Conservation (phyloP, 768 basidiomycete genomes). For the Lactarius vividus region DNA sequence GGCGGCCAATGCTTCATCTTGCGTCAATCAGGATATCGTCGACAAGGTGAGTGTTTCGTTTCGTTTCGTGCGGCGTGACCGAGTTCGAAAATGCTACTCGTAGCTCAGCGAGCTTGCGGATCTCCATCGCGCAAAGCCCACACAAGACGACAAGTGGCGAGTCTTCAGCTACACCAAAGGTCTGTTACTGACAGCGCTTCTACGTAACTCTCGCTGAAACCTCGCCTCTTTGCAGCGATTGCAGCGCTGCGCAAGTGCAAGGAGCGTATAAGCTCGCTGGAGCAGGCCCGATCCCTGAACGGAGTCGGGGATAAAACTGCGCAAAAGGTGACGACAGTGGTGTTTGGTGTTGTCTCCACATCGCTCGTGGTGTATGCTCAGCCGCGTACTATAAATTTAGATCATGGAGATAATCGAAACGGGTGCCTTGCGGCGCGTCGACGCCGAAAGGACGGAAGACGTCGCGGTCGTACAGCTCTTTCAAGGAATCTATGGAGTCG, state of each 20-base stretch:
- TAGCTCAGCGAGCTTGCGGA: slow-evolving; percentile 67
- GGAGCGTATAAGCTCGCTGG: slow-evolving; percentile 53
- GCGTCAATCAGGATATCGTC: slow-evolving; percentile 69
- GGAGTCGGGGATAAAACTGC: slow-evolving; percentile 78
- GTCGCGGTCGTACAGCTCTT: slow-evolving; percentile 56
- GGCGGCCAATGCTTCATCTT: slow-evolving; percentile 32
- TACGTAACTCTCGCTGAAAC: neutral
- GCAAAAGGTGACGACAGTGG: slow-evolving; percentile 48
- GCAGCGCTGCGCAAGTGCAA: slow-evolving; percentile 54
- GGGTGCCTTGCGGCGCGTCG: slow-evolving; percentile 65
- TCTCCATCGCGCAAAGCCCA: slow-evolving; percentile 59
- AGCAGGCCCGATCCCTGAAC: slow-evolving; percentile 56
- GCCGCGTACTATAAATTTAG: slow-evolving; percentile 36
- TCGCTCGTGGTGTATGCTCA: neutral
- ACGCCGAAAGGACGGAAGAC: slow-evolving; percentile 64
- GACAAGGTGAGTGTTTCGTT: slow-evolving; percentile 52
- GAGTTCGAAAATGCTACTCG: neutral
- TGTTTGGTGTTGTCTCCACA: neutral
- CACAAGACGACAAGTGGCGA: slow-evolving; percentile 66
- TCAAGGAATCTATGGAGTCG: slow-evolving; percentile 84
- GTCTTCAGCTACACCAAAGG: slow-evolving; percentile 65
- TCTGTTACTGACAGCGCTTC: slow-evolving; percentile 33
- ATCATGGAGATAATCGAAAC: slow-evolving; percentile 81
- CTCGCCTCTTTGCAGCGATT: slow-evolving; percentile 49
- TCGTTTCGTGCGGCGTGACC: neutral